Conservation (phyloP, 345 rosid species). For the Camelina sativa region DNA sequence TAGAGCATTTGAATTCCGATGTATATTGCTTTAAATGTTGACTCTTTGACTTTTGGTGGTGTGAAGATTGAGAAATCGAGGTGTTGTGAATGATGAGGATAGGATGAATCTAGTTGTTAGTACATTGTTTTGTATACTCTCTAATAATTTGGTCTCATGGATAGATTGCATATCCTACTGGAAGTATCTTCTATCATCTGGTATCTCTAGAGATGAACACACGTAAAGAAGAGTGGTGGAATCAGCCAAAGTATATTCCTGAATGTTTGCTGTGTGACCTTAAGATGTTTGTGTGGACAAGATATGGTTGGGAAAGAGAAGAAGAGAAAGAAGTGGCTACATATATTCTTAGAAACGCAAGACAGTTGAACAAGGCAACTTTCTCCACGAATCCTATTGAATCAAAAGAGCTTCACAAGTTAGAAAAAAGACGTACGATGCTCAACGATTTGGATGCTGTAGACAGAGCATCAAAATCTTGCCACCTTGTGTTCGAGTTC, state of each 20-base stretch:
- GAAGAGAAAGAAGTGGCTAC: constrained; percentile 11
- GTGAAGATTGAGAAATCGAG: not conserved
- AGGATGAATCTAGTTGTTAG: not conserved
- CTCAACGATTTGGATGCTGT: not conserved
- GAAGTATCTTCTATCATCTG: too few relatives aligned
- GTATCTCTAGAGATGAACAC: too few relatives aligned
- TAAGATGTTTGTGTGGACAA: constrained; percentile 20
- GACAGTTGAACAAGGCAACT: not conserved
- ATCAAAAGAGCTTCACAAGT: not conserved
- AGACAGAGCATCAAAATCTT: constrained; percentile 10
- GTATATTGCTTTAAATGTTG: too few relatives aligned
- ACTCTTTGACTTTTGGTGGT: not conserved
- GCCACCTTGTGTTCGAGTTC: not conserved
- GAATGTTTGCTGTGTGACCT: constrained; percentile 4
- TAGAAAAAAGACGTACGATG: not conserved
- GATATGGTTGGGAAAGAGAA: not conserved
- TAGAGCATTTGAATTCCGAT: too few relatives aligned
- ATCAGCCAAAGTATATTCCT: not conserved
- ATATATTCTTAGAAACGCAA: not conserved
- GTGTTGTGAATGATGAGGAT: not conserved
- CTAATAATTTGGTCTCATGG: too few relatives aligned
- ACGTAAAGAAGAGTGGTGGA: too few relatives aligned
- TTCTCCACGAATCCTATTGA: not conserved
- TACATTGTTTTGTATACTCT: too few relatives aligned
- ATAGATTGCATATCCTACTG: too few relatives aligned